phyloP scores from a whole-genome alignment of 1,284 basidiomycete species.

The Malassezia obtusa region DNA sequence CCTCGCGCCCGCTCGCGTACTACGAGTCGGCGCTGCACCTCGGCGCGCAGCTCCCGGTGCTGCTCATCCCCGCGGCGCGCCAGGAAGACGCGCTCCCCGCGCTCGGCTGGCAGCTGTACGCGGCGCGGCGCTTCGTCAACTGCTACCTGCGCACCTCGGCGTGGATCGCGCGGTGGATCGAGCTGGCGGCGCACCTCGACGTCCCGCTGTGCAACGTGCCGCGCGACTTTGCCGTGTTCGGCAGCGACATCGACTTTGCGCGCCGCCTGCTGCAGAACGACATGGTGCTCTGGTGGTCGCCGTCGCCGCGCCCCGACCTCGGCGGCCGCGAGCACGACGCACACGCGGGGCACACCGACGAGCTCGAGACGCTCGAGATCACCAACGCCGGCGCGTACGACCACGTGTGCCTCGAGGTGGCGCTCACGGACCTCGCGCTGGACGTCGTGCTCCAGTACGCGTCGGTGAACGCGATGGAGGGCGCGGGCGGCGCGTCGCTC shows the following conservation, averaged over 20 bases:
- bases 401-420: conserved; percentile 84
- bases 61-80: conserved; percentile 71
- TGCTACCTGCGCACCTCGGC: conserved; percentile 69
- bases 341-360: conserved; percentile 51
- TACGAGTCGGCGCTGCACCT: conserved; percentile 69
- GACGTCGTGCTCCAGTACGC: conserved; percentile 89
- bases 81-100: conserved; percentile 57
- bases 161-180: conserved; percentile 72
- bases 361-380: conserved; percentile 73
- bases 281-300: conserved; percentile 91
- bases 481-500: conserved; percentile 61
- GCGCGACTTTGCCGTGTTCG: conserved; percentile 72
- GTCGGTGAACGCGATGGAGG: conserved; percentile 91
- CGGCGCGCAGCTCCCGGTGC: conserved; percentile 67
- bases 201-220: conserved; percentile 81
- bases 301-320: conserved; percentile 67
- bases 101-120: conserved; percentile 54
- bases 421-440: conserved; percentile 81
- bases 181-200: conserved; percentile 81
- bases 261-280: conserved; percentile 76
- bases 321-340: conserved; percentile 85
- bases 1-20: conserved; percentile 71
- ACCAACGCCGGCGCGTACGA: conserved; percentile 75
- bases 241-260: conserved; percentile 85
- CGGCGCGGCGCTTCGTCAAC: conserved; percentile 61